Evolutionary conservation across 257 asterid genomes (phyloP).

Genomic region (Nicotiana otophora): DNA sequence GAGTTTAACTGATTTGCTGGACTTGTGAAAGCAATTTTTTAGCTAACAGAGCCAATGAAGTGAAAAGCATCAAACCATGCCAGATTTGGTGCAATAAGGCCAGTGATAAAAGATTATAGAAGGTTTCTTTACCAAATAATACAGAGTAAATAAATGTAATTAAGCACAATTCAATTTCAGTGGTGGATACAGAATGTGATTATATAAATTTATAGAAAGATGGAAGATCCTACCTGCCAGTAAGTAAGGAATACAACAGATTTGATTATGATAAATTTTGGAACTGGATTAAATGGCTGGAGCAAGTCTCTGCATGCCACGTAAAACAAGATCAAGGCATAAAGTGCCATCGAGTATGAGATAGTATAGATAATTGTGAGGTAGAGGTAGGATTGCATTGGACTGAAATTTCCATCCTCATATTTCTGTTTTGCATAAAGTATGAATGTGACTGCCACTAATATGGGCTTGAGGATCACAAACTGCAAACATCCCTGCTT

Average conservation of each 20-base stretch:
- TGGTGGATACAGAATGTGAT: too few relatives aligned
- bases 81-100: neutral
- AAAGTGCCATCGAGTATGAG: constrained; percentile 91
- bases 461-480: constrained; percentile 90
- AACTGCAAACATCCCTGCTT: constrained; percentile 98
- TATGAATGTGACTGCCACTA: constrained; percentile 67
- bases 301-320: constrained; percentile 94
- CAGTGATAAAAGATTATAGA: too few relatives aligned
- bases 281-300: constrained; percentile 96
- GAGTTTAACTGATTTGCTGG: too few relatives aligned
- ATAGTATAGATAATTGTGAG: constrained; percentile 88
- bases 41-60: too few relatives aligned
- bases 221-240: constrained; percentile 66
- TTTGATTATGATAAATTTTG: constrained; percentile 88
- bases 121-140: neutral
- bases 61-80: neutral
- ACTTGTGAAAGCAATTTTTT: too few relatives aligned
- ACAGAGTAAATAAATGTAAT: neutral
- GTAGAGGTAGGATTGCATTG: constrained; percentile 85
- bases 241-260: constrained; percentile 94
- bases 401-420: constrained; percentile 88
- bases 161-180: neutral
- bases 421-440: constrained; percentile 86
- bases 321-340: constrained; percentile 84
- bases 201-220: too few relatives aligned